Conservation (phyloP, 1,284 basidiomycete genomes). For the Apiotrichum brassicae region DNA sequence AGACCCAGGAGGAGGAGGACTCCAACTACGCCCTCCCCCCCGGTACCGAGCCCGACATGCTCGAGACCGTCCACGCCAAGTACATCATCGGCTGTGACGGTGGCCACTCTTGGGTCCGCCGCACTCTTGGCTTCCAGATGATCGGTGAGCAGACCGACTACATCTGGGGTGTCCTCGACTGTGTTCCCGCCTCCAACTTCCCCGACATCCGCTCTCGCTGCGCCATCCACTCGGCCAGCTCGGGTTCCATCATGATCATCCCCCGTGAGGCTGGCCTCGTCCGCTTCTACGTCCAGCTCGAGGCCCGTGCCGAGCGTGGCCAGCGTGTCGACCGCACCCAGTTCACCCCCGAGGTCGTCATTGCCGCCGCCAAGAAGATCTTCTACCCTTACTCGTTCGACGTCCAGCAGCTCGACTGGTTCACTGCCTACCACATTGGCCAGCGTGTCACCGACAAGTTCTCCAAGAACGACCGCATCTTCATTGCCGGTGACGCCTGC, state of each 20-base stretch:
- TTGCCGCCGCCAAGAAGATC: slow-evolving; percentile 33
- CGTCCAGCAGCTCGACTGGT: slow-evolving; percentile 37
- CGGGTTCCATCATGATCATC: slow-evolving; percentile 18
- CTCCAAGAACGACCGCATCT: slow-evolving; percentile 26
- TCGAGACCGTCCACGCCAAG: slow-evolving; percentile 24
- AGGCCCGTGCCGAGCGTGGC: slow-evolving; percentile 11
- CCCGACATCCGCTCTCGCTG: slow-evolving; percentile 20
- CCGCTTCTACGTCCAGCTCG: slow-evolving; percentile 20
- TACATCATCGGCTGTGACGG: slow-evolving; percentile 31
- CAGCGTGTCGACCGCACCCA: slow-evolving; percentile 20
- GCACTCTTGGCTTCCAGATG: slow-evolving; percentile 19
- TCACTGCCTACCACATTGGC: slow-evolving; percentile 40
- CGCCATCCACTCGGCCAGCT: slow-evolving; percentile 20
- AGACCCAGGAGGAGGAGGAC: slow-evolving; percentile 18
- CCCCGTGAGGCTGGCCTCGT: slow-evolving; percentile 22
- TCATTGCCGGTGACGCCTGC: slow-evolving; percentile 40
- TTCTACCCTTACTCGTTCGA: slow-evolving; percentile 36
- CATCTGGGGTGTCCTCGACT: slow-evolving; percentile 28
- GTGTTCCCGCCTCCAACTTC: slow-evolving; percentile 19
- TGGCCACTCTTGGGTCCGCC: slow-evolving; percentile 26
- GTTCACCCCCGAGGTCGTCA: slow-evolving; percentile 32
- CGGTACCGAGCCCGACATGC: slow-evolving; percentile 10
- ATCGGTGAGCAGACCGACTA: slow-evolving; percentile 25
- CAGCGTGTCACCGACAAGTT: slow-evolving; percentile 29
- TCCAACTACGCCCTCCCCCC: slow-evolving; percentile 14